Base-by-base conservation (phyloP, 2,329 filamentous ascomycete genomes). In the Pochonia chlamydosporia region DNA sequence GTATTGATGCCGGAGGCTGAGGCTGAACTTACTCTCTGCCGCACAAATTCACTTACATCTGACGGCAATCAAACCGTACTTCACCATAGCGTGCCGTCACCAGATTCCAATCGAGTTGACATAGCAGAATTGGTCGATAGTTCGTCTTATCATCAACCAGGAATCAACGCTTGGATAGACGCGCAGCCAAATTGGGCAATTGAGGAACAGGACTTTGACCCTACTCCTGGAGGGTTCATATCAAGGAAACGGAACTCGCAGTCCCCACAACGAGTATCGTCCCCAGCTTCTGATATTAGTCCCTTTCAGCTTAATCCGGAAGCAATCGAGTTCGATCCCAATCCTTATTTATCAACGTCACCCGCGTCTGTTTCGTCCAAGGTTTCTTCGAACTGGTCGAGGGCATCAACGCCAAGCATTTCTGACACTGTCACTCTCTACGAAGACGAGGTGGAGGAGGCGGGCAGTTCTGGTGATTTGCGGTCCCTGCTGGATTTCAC, bases 111-210 rank as follows among this genome's bases (percentile, higher is more conserved):
- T 5, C 9, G n/a, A 16, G 3, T 39, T 20, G 20, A 18, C 5
- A 23, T 39, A 8, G 26, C 25, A 7, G 20, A 5, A 4, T 10
- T 26, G 4, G 2, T 13, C 24, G 26, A 18, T 1, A 39, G 4
- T 18, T 28, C 33, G 5, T 23, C 35, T 18, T 10, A 9, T 23
- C 8, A 39, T 39, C 35, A 39, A 20, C 14, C 39, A 10, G 13
- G n/a, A 11, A 46, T 52, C 26, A 26, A 14, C 11, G 30, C 24
- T 18, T 53, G 51, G 51, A 46, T 53, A n/a, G 42, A 37, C 13
- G 37, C 33, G 21, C 49, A 51, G 40, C 44, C 49, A 6, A 21
- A 44, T 5, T 43, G 42, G 36, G 37, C 28, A 6, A 9, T 10
- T 2, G 35, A 21, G 11, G 13, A 33, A 4, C n/a, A 21, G n/a